Evolutionary conservation across 257 asterid genomes (phyloP).

Genomic region (Fraxinus anomala): DNA sequence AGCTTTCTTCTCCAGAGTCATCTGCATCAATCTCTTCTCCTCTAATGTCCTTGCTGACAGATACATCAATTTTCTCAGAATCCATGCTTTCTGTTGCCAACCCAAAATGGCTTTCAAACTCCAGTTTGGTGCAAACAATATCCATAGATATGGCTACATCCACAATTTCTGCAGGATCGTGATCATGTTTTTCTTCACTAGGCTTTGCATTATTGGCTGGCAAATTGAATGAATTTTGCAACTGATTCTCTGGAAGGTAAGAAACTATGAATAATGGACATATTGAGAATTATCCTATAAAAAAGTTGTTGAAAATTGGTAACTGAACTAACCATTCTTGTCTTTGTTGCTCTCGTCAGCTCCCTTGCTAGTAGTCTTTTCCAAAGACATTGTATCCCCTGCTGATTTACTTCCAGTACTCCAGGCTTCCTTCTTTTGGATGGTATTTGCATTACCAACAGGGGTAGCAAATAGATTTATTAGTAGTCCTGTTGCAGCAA

Average conservation of each 20-base stretch:
- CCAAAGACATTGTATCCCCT: slow-evolving; percentile 7
- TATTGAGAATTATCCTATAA: slow-evolving; percentile 1
- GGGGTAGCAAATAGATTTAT: not conserved
- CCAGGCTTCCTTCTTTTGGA: not conserved
- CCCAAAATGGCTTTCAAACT: slow-evolving; percentile 12
- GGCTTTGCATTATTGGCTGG: slow-evolving; percentile 23
- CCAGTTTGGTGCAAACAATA: slow-evolving; percentile 22
- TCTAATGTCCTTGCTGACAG: not conserved
- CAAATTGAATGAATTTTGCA: slow-evolving; percentile 13
- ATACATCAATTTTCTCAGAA: not conserved
- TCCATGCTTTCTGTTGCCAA: not conserved
- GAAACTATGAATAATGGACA: slow-evolving; percentile 14
- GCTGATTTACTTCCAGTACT: not conserved
- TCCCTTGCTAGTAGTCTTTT: not conserved
- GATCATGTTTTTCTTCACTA: slow-evolving; percentile 20
- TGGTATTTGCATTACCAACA: not conserved
- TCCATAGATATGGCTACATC: slow-evolving; percentile 26
- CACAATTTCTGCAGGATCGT: slow-evolving; percentile 12
- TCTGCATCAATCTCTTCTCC: not conserved
- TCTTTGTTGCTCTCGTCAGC: slow-evolving; percentile 16
- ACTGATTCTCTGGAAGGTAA: slow-evolving; percentile 9
- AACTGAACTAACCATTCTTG: slow-evolving; percentile 37
- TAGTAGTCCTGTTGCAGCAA: not conserved
- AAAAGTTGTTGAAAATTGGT: not conserved
- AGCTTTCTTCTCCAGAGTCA: not conserved